Percentiles rank a stretch among this genome's conserved stretches.
phyloP scores from a whole-genome alignment of 257 asterid species.

The Datura wrightii region DNA sequence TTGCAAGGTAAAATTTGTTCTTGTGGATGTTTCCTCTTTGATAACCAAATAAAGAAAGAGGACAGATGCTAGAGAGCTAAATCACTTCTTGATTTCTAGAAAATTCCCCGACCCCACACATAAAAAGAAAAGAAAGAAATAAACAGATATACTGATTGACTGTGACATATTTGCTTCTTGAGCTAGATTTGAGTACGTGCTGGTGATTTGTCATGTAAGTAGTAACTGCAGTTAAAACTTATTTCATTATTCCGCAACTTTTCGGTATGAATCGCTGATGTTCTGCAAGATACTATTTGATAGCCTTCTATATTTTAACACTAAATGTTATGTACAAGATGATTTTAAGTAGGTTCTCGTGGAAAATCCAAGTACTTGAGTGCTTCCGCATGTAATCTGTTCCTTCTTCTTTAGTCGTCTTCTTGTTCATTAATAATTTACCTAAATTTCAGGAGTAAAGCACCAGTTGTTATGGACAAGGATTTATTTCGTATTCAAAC shows the following conservation, averaged over 20 bases:
- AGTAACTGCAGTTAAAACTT: background rate
- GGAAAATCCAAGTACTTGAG: background rate
- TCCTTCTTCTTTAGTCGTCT: background rate
- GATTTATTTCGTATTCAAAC: constrained; percentile 82
- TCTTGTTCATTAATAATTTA: background rate
- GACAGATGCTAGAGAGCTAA: background rate
- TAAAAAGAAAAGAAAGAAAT: too few species aligned
- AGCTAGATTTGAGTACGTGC: background rate
- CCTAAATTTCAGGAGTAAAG: constrained; percentile 56
- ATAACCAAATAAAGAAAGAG: background rate
- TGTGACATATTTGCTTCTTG: background rate
- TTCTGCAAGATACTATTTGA: background rate
- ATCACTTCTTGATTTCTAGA: background rate
- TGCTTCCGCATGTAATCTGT: background rate
- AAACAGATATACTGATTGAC: too few species aligned
- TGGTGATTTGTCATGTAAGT: background rate
- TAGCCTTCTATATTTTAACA: background rate
- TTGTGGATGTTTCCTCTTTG: background rate
- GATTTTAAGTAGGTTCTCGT: background rate
- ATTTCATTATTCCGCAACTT: background rate
- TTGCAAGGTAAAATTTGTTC: constrained; percentile 57
- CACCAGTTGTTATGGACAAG: constrained; percentile 72
- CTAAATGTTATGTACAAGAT: background rate
- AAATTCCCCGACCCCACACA: too few species aligned
- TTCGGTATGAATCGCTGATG: background rate